phyloP scores from a whole-genome alignment of 305 asterid species.

The Fraxinus nigra region DNA sequence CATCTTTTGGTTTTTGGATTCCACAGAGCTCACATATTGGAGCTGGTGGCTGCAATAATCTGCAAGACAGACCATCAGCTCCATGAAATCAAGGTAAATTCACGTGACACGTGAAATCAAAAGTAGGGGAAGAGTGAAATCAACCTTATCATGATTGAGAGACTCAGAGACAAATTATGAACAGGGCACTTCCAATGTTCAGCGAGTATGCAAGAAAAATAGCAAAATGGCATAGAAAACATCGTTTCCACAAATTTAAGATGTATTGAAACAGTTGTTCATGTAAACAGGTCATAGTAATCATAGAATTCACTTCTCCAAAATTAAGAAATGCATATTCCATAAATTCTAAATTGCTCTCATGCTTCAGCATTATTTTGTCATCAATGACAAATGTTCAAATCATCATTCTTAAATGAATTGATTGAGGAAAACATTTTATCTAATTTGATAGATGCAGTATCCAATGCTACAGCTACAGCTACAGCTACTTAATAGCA shows the following conservation, averaged over 20 bases:
- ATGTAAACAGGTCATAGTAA: background rate
- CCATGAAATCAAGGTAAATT: background rate
- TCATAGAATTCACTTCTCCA: background rate
- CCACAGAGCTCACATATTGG: conserved; percentile 74
- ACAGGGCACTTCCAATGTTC: background rate
- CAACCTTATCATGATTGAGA: background rate
- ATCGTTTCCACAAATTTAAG: background rate
- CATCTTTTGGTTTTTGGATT: conserved; percentile 51
- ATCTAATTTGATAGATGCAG: background rate
- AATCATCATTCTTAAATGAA: background rate
- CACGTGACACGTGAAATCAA: background rate
- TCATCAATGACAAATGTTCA: background rate
- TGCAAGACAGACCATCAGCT: conserved; percentile 18
- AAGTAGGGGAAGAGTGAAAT: background rate
- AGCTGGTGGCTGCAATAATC: conserved; percentile 59
- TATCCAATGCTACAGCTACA: background rate
- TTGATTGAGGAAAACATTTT: background rate
- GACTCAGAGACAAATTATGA: background rate
- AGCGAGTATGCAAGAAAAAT: background rate
- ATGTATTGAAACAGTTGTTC: background rate
- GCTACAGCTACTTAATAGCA: background rate
- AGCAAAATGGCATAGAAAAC: background rate
- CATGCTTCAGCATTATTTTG: background rate
- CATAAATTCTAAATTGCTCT: background rate
- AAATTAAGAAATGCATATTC: background rate